phyloP scores from a whole-genome alignment of 2,329 filamentous ascomycete genomes.

The Metarhizium anisopliae region DNA sequence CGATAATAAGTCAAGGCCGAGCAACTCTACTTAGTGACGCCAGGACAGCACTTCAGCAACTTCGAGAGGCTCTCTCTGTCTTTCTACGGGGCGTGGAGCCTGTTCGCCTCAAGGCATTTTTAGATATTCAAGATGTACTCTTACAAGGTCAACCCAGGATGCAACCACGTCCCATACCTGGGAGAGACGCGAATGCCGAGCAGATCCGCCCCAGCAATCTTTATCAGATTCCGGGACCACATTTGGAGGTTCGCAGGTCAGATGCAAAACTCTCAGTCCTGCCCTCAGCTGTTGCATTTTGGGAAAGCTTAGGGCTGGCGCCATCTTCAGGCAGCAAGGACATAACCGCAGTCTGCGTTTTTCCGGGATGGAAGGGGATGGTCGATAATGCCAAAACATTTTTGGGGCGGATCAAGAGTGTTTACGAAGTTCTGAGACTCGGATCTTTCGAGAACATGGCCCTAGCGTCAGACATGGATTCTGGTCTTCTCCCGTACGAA shows the following conservation, averaged over 20 bases:
- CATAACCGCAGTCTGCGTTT: conserved; percentile 60
- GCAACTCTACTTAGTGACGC: conserved; percentile 33
- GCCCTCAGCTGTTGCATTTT: conserved; percentile 67
- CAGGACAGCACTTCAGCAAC: conserved; percentile 39
- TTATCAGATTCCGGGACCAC: conserved; percentile 58
- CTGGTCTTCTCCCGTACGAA: conserved; percentile 42
- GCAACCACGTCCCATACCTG: conserved; percentile 37
- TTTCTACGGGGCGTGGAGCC: conserved; percentile 31
- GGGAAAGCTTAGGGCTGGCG: conserved; percentile 70
- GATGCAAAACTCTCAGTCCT: conserved; percentile 64
- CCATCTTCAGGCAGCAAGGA: conserved; percentile 66
- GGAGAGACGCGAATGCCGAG: conserved; percentile 32
- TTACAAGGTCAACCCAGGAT: conserved; percentile 43
- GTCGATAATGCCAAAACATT: conserved; percentile 53
- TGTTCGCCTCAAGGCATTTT: conserved; percentile 35
- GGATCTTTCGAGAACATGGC: conserved; percentile 52
- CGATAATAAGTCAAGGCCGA: conserved; percentile 24
- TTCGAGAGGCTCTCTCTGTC: conserved; percentile 34
- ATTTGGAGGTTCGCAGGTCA: conserved; percentile 62
- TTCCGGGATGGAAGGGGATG: conserved; percentile 57
- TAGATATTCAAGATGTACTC: conserved; percentile 50
- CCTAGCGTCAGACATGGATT: conserved; percentile 26
- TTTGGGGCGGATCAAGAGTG: conserved; percentile 56
- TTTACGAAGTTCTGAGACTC: conserved; percentile 66
- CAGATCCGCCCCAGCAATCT: conserved; percentile 41